phyloP scores from a whole-genome alignment of 1,284 basidiomycete species.

The Melampsora abietis-canadensis region DNA sequence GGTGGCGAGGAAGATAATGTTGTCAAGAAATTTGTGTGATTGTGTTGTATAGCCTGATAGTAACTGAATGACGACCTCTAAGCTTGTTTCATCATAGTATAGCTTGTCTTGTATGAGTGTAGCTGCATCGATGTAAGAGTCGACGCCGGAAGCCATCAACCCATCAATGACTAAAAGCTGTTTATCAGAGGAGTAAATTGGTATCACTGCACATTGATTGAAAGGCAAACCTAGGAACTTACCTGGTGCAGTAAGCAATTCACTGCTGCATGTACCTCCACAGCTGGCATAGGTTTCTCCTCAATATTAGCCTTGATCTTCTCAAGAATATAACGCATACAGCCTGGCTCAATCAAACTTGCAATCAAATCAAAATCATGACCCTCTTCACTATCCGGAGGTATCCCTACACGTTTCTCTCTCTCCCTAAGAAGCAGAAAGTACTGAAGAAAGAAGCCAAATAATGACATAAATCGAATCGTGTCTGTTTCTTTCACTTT shows the following conservation, averaged over 20 bases:
- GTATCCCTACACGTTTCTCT: conserved; percentile 50
- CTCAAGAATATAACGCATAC: conserved; percentile 80
- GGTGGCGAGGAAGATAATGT: conserved; percentile 75
- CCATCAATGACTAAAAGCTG: conserved; percentile 73
- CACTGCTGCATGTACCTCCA: conserved; percentile 87
- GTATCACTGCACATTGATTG: neutral
- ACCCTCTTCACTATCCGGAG: conserved; percentile 48
- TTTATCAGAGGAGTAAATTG: neutral
- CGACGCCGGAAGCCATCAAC: conserved; percentile 59
- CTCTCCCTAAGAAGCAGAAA: conserved; percentile 60
- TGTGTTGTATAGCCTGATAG: conserved; percentile 69
- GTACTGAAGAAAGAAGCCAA: conserved; percentile 84
- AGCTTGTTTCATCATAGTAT: conserved; percentile 86
- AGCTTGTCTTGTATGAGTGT: conserved; percentile 77
- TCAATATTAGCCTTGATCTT: conserved; percentile 84
- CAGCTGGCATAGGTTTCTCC: conserved; percentile 87
- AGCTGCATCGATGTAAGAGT: conserved; percentile 70
- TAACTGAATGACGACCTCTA: conserved; percentile 76
- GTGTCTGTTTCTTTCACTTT: conserved; percentile 88
- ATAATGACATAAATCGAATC: conserved; percentile 73
- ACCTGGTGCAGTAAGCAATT: conserved; percentile 83
- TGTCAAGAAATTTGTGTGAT: conserved; percentile 73
- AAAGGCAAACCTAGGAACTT: conserved; percentile 44
- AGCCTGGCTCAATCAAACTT: conserved; percentile 76
- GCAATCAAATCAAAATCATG: conserved; percentile 74